Percentiles rank a stretch among this genome's conserved stretches.
Conservation (phyloP, 2,329 filamentous ascomycete species). For the Nothomitra cinnamomea region DNA sequence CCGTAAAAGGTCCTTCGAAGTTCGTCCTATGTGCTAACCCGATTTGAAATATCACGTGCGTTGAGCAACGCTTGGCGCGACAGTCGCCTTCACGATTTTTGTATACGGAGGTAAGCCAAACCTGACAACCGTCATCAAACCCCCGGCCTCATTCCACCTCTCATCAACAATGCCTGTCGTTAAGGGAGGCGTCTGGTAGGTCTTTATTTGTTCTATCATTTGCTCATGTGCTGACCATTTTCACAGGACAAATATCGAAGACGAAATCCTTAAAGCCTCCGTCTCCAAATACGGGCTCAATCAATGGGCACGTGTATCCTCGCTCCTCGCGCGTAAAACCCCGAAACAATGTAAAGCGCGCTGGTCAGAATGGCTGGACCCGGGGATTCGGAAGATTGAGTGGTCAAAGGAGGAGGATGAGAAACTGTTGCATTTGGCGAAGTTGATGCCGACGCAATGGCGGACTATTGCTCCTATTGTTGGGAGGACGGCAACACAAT, state of each 20-base stretch:
- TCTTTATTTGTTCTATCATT: background rate
- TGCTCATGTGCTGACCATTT: background rate
- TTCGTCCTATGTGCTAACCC: no score
- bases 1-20: no score
- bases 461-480: conserved; percentile 95
- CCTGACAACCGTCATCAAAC: no score
- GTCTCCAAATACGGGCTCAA: conserved; percentile 91
- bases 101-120: no score
- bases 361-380: conserved; percentile 97
- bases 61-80: no score
- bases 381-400: conserved; percentile 94
- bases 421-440: conserved; percentile 87
- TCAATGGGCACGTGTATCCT: conserved; percentile 97
- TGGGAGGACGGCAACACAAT: conserved; percentile 90
- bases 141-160: no score
- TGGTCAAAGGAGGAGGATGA: conserved; percentile 99
- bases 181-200: conserved; percentile 45
- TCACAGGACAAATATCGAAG: conserved; percentile 49
- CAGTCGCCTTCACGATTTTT: no score
- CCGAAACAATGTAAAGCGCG: conserved; percentile 98
- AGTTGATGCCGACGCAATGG: conserved; percentile 99
- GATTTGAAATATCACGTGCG: no score
- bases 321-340: conserved; percentile 89
- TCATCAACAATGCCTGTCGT: conserved; percentile 38
- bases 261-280: conserved; percentile 93